These are phyloP conservation scores for Daldinia loculata DNA, from an alignment of 495 filamentous ascomycete genomes.

Conservation along the genomic window DNA sequence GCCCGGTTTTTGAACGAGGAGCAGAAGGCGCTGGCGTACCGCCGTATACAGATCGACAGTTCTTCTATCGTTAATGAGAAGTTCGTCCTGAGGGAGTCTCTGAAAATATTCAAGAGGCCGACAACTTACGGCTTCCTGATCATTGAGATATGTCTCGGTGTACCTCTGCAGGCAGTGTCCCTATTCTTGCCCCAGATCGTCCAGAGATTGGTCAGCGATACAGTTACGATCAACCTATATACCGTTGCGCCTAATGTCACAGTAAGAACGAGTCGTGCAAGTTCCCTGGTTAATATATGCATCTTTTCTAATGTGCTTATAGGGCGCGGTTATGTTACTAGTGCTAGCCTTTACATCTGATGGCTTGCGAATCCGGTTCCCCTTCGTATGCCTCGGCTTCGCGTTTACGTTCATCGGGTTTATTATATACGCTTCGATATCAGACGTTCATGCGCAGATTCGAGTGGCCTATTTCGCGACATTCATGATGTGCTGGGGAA, in stretches of 20 bases:
- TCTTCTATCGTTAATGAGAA: constrained; percentile 76
- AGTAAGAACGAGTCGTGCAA: constrained; percentile 21
- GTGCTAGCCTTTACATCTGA: constrained; percentile 75
- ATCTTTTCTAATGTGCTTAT: constrained; percentile 38
- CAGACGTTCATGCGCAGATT: constrained; percentile 64
- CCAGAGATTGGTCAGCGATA: constrained; percentile 65
- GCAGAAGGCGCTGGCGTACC: constrained; percentile 75
- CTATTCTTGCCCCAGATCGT: constrained; percentile 83
- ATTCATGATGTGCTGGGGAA: constrained; percentile 86
- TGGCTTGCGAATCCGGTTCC: constrained; percentile 70
- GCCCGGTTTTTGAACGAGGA: constrained; percentile 69
- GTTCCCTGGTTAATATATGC: neutral
- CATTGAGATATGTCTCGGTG: constrained; percentile 79
- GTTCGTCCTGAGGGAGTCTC: constrained; percentile 70
- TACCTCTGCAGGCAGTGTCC: constrained; percentile 74
- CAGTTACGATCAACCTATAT: constrained; percentile 78
- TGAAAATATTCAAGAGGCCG: constrained; percentile 70
- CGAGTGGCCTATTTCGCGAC: constrained; percentile 77
- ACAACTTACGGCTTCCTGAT: constrained; percentile 69
- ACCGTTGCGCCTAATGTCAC: constrained; percentile 77
- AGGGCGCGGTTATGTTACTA: constrained; percentile 73
- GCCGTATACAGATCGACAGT: constrained; percentile 77
- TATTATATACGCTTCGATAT: constrained; percentile 74
- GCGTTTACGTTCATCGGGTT: constrained; percentile 78
- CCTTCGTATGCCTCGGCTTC: constrained; percentile 78